Percentiles rank a stretch among this genome's conserved stretches.
Evolutionary conservation across 1,284 basidiomycete species (phyloP).

Genomic region (Cryptococcus amylolentus): DNA sequence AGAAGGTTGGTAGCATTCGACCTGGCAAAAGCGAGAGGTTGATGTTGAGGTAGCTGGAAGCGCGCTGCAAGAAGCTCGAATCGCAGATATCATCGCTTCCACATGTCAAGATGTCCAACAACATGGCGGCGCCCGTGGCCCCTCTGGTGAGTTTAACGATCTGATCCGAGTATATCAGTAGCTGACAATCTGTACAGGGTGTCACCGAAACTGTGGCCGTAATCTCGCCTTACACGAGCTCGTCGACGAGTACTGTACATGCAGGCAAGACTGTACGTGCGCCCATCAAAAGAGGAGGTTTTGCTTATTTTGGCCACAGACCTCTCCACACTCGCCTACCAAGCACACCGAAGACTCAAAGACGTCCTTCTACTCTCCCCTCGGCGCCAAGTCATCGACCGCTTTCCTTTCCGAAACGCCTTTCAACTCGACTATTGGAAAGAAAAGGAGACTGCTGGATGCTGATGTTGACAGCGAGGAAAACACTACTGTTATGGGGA

Average conservation of each 20-base stretch:
- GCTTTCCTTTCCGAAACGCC: not conserved
- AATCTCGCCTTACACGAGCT: not conserved
- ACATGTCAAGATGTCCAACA: not conserved
- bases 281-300: not conserved
- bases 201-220: not conserved
- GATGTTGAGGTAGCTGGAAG: not conserved
- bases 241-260: not conserved
- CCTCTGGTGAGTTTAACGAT: not conserved
- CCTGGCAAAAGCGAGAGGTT: not conserved
- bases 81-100: not conserved
- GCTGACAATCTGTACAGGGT: not conserved
- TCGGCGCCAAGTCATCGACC: not conserved
- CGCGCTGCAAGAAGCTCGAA: conserved; percentile 2
- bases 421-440: not conserved
- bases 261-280: not conserved
- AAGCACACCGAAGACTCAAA: not conserved
- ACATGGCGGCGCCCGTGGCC: not conserved
- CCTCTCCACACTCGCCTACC: not conserved
- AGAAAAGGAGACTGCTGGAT: not conserved
- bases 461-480: not conserved
- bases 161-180: not conserved
- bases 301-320: not conserved
- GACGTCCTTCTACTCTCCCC: not conserved
- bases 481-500: not conserved
- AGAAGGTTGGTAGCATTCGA: not conserved